Evolutionary conservation across 2,329 filamentous ascomycete genomes (phyloP).

Genomic region (Plectosphaerella plurivora): DNA sequence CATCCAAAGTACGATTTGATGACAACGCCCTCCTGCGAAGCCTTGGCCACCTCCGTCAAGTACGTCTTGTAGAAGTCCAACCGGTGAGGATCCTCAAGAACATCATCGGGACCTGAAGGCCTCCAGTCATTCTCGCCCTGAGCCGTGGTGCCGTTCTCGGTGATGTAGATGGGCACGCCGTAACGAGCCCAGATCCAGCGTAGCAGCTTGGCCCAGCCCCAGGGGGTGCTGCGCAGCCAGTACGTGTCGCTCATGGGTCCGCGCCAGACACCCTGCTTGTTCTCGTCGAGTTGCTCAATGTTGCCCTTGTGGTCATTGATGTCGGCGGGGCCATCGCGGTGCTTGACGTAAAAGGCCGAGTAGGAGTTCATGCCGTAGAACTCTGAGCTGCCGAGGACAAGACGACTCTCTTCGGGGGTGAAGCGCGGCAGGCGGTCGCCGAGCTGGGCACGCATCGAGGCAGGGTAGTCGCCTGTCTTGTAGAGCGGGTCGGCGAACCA

Average conservation of each 20-base stretch:
- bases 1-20: slow-evolving; percentile 35
- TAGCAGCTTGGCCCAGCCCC: slow-evolving; percentile 30
- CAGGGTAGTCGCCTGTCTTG: slow-evolving; percentile 31
- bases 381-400: slow-evolving; percentile 31
- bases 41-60: slow-evolving; percentile 29
- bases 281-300: slow-evolving; percentile 27
- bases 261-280: slow-evolving; percentile 24
- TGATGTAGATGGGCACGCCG: slow-evolving; percentile 34
- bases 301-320: slow-evolving; percentile 35
- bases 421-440: slow-evolving; percentile 30
- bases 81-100: slow-evolving; percentile 31
- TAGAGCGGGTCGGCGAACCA: slow-evolving; percentile 36
- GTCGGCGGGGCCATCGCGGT: slow-evolving; percentile 27
- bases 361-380: slow-evolving; percentile 40
- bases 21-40: slow-evolving; percentile 29
- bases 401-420: slow-evolving; percentile 30
- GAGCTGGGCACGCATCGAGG: slow-evolving; percentile 31
- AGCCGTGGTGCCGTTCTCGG: slow-evolving; percentile 36
- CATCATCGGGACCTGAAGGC: slow-evolving; percentile 20
- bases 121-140: slow-evolving; percentile 29
- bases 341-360: slow-evolving; percentile 30
- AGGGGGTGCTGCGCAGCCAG: slow-evolving; percentile 32
- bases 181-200: slow-evolving; percentile 36
- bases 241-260: slow-evolving; percentile 31
- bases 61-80: slow-evolving; percentile 33